Percentiles rank a stretch among this genome's conserved stretches.
These are phyloP conservation scores for Candida caryicola DNA, from an alignment of 805 yeast genomes.

Conservation along the genomic window DNA sequence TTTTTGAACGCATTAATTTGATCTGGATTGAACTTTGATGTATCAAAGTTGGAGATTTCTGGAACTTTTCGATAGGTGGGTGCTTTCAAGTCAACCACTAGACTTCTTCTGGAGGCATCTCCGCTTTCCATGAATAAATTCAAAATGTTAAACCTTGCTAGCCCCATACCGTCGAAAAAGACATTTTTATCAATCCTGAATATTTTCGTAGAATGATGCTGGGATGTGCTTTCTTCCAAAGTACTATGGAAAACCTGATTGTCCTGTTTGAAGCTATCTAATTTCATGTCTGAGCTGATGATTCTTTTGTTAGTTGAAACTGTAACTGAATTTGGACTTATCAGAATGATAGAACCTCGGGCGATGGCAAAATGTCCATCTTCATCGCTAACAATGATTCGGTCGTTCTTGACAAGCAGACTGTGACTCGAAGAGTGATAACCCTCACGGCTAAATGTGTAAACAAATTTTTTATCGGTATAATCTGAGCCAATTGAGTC, in stretches of 20 bases:
- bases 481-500: constrained; percentile 20
- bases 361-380: constrained; percentile 73
- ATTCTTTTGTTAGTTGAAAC: constrained; percentile 57
- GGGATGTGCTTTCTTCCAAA: constrained; percentile 17
- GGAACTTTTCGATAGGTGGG: constrained; percentile 42
- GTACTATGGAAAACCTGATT: constrained; percentile 55
- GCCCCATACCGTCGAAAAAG: constrained; percentile 66
- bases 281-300: constrained; percentile 37
- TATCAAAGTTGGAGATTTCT: constrained; percentile 17
- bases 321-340: constrained; percentile 43
- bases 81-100: constrained; percentile 51
- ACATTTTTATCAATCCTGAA: constrained; percentile 83
- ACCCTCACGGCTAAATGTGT: constrained; percentile 45
- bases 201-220: constrained; percentile 9
- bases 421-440: constrained; percentile 22
- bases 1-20: constrained; percentile 68
- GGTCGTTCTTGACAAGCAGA: constrained; percentile 58
- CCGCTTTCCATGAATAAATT: constrained; percentile 58
- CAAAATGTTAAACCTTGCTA: constrained; percentile 73
- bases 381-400: constrained; percentile 76
- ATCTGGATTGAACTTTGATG: constrained; percentile 56
- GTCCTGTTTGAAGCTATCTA: constrained; percentile 39
- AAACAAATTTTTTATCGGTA: constrained; percentile 33
- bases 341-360: constrained; percentile 51
- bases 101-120: constrained; percentile 42